Base-by-base conservation (phyloP, 805 yeast species). In the Monosporozyma servazzii region DNA sequence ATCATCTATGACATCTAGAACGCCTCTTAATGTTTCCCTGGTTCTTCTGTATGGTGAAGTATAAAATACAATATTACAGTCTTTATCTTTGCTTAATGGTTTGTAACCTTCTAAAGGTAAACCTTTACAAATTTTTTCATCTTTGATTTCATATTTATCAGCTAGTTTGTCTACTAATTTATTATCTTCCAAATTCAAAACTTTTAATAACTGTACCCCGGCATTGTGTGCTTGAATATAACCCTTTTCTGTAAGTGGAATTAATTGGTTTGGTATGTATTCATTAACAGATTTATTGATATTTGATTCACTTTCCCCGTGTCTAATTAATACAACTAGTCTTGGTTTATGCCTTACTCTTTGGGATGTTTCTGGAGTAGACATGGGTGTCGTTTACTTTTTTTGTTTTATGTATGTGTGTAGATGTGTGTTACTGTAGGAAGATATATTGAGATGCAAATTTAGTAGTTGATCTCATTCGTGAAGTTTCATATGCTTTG, bases 271-370 rank as follows among this genome's bases (percentile, higher is more conserved):
- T 1, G 96, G 88, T 1, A 82, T 78, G 61, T 75, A 75, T 51
- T 84, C 73, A 65, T 90, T 90, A 49, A 90, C 89, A 1, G 81
- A 70, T 64, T 90, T 89, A 67, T 90, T 95, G 51, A 76, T 80
- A 68, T 90, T 90, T 8, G 96, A 95, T 62, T 87, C 95, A 5
- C 93, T 84, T 63, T 90, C 96, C 25, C 97, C 97, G 64, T 90
- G 97, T 56, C 97, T 81, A 11, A 90, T 81, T 27, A 90, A 73
- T 48, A 90, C 72, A 27, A 90, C 88, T 31, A 89, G 74, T 48
- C 70, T 58, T n/a, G 70, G 70, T 80, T 80, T 66, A 13, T 51
- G 36, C 30, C 50, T 48, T 27, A 21, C 40, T 23, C 41, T 47
- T 8, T 27, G 36, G 20, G 41, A 1, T 17, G 3, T 18, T 36